Evolutionary conservation across 2,329 filamentous ascomycete genomes (phyloP), one percentile per base, ranked within the genome.

Genomic region (Curvularia verruculosa): DNA sequence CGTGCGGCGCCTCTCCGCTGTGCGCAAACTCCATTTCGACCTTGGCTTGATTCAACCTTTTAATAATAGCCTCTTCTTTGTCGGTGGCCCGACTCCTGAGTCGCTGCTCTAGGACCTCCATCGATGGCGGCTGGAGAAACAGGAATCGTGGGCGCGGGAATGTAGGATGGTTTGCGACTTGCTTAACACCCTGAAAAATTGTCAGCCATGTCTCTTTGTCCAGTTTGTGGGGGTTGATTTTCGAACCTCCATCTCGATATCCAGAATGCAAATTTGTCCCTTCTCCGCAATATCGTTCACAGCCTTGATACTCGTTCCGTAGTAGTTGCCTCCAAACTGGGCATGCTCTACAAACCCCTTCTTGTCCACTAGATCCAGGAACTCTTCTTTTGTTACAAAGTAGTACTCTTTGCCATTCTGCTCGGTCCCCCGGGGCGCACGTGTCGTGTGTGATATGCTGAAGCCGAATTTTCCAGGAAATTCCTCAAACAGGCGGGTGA

Each of bases 181-280:
- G 93, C 81, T 96, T 96, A 56, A 97, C 92, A 59, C 93, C 93
- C 84, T 87, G 60, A 36, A 28, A 24, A 18, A 12, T 18, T 13
- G 21, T 57, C 13, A 57, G 50, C 31, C 13, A 12, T 24, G 28
- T 26, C 15, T 9, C 31, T 6, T 45, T 5, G 44, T n/a, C n/a
- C n/a, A 26, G 4, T 36, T 19, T 0, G 21, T 29, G 0, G 21
- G n/a, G 6, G 9, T n/a, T 23, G 31, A 2, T 52, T 49, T 52
- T 49, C 61, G 5, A 74, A 89, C 88, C 85, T 96, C 92, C 91
- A 97, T 96, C 83, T 97, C 94, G 73, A 97, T 98, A 76, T 98
- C 94, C 66, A 97, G 81, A 46, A 97, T 87, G 60, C 93, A 94
- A 40, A 92, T 86, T 70, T 83, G 84, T 18, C 87, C 89, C 78